Evolutionary conservation across 257 asterid genomes (phyloP).

Genomic region (Oldenlandia corymbosa): DNA sequence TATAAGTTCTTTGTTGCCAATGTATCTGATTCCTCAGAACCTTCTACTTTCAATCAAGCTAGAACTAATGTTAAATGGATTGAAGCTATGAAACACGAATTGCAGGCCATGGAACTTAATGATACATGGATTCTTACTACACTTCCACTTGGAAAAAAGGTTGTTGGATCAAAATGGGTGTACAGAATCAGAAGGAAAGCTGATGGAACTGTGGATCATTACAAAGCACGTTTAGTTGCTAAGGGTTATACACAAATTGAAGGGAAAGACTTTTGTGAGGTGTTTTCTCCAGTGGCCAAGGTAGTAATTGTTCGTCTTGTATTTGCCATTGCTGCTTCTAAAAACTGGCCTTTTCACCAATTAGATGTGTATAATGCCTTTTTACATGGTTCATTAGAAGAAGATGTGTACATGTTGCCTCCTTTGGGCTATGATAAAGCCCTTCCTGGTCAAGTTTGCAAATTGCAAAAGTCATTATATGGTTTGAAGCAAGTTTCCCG

Average conservation of each 20-base stretch:
- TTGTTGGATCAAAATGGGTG: neutral
- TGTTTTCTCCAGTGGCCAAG: slow-evolving; percentile 1
- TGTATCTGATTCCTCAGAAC: too few species aligned
- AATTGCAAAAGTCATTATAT: neutral
- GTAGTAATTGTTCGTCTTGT: neutral
- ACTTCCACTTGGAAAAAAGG: too few species aligned
- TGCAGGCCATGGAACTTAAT: too few species aligned
- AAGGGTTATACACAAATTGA: neutral
- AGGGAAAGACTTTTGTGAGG: neutral
- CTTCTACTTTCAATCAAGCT: too few species aligned
- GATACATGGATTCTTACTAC: too few species aligned
- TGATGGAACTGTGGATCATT: neutral
- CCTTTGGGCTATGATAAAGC: neutral
- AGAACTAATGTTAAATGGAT: too few species aligned
- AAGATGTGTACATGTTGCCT: neutral
- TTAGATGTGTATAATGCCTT: neutral
- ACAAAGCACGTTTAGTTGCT: neutral
- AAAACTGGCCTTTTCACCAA: neutral
- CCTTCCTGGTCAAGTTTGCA: neutral
- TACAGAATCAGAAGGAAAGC: neutral
- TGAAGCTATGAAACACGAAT: too few species aligned
- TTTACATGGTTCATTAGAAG: neutral
- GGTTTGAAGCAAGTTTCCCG: neutral
- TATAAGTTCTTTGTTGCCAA: too few species aligned
- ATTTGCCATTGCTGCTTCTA: neutral